Evolutionary conservation across 2,329 filamentous ascomycete species (phyloP).

Genomic region (Pestalotiopsis sp.): DNA sequence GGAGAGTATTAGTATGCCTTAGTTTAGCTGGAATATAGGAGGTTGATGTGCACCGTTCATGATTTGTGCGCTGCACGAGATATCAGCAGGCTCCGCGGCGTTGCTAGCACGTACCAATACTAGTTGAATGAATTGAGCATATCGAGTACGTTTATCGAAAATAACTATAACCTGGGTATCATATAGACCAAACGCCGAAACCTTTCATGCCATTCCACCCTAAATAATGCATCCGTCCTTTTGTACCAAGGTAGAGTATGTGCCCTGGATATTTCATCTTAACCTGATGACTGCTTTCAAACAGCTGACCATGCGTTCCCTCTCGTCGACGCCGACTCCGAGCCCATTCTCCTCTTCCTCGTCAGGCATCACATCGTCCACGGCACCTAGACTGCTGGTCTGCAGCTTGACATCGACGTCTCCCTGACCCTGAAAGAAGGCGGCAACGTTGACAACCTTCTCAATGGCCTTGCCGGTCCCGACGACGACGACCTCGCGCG

Average conservation of each 20-base stretch:
- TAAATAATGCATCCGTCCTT: background rate
- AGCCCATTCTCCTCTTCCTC: conserved; percentile 29
- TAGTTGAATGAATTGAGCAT: background rate
- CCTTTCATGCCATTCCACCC: background rate
- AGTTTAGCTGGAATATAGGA: too few relatives aligned
- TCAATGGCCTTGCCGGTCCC: conserved; percentile 70
- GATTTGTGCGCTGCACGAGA: too few relatives aligned
- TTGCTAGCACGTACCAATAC: too few relatives aligned
- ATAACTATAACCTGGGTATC: conserved; percentile 1
- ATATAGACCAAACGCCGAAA: background rate
- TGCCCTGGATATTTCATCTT: conserved; percentile 36
- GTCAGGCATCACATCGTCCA: conserved; percentile 64
- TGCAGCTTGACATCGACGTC: conserved; percentile 61
- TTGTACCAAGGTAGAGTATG: background rate
- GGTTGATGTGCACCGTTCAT: too few relatives aligned
- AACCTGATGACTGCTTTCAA: conserved; percentile 52
- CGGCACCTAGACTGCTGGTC: conserved; percentile 65
- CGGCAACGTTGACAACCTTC: conserved; percentile 63
- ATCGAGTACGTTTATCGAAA: background rate
- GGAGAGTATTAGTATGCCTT: too few relatives aligned
- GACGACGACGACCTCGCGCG: conserved; percentile 59
- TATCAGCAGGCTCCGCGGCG: too few relatives aligned
- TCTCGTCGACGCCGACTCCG: conserved; percentile 27
- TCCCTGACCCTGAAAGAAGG: conserved; percentile 65
- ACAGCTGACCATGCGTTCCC: conserved; percentile 53